Evolutionary conservation across 2,329 filamentous ascomycete genomes (phyloP).

Genomic region (Penicillium sp.): DNA sequence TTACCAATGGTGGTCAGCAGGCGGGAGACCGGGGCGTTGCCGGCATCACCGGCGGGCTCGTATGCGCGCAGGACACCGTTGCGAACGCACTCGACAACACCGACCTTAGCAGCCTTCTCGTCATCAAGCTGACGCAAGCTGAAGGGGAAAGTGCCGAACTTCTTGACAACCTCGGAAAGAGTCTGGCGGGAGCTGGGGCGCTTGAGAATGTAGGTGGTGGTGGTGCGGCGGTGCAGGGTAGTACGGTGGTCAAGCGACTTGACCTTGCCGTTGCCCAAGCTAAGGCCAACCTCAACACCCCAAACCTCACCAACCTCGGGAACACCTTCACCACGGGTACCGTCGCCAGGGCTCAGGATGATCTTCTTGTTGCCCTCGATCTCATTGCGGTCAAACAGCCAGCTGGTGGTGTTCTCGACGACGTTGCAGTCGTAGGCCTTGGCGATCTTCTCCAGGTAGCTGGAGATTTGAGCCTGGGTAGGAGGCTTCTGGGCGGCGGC

Average conservation of each 20-base stretch:
- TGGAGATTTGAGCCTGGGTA: constrained; percentile 79
- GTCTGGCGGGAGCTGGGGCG: constrained; percentile 87
- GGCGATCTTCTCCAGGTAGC: constrained; percentile 82
- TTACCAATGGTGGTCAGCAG: constrained; percentile 88
- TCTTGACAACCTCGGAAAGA: constrained; percentile 91
- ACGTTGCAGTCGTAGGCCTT: constrained; percentile 87
- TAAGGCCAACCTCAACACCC: constrained; percentile 95
- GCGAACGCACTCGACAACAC: constrained; percentile 92
- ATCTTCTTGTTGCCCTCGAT: constrained; percentile 99
- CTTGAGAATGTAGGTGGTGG: constrained; percentile 88
- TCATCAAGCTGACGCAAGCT: constrained; percentile 94
- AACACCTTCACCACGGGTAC: constrained; percentile 81
- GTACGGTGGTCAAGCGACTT: constrained; percentile 83
- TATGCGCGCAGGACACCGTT: constrained; percentile 91
- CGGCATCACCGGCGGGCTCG: constrained; percentile 92
- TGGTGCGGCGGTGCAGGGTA: constrained; percentile 88
- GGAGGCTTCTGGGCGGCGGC: constrained; percentile 74
- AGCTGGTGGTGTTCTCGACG: constrained; percentile 96
- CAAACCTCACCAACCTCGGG: constrained; percentile 90
- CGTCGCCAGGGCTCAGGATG: constrained; percentile 74
- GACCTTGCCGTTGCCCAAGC: constrained; percentile 85
- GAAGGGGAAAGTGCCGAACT: constrained; percentile 97
- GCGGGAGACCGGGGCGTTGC: constrained; percentile 75
- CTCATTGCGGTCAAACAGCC: constrained; percentile 94
- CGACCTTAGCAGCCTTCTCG: constrained; percentile 91